Evolutionary conservation across 2,329 filamentous ascomycete species (phyloP), one percentile per base, ranked within the genome.

Genomic region (Diplodia corticola): DNA sequence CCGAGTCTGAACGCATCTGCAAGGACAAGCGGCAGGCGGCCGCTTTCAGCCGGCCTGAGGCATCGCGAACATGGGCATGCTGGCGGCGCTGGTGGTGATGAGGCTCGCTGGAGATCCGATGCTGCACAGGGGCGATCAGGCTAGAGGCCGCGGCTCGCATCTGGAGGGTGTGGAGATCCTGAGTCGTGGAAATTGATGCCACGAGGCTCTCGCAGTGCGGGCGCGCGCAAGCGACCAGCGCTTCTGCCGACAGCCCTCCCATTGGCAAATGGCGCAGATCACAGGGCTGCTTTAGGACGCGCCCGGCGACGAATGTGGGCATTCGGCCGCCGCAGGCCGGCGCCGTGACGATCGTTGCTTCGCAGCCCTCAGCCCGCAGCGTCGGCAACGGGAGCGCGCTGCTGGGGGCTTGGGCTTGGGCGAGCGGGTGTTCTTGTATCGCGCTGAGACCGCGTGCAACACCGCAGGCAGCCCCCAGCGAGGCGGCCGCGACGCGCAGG

Each of bases 401-500:
- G 33, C 40, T 44, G 17, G n/a, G 37, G 40, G 40, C n/a, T 49
- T 53, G 37, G 40, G 40, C n/a, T 49, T 53, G 48, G 48, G 50
- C 37, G 60, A 44, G 30, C 50, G 60, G 57, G 67, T 65, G 37
- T 22, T 20, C 50, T 49, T 61, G 57, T 53, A 65, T 65, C 68
- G 65, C 68, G 65, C 65, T 68, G 68, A 68, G 68, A 68, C 64
- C 51, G 67, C 44, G 63, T 65, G 60, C 65, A 66, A 69, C 59
- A 57, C 28, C 50, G 30, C 54, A 17, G 49, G 69, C 68, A 69
- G 63, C 57, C 67, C 37, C 20, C 67, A 53, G 69, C 69, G 57
- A 68, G 67, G 67, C 69, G 69, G 68, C 68, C 71, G 64, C 50
- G 65, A 65, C 67, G 68, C 67, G 68, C 68, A 66, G 69, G 67